A percentile compares a stretch with the other conserved stretches of the same genome.
These are phyloP conservation scores for Chaetomium olivaceum DNA, from an alignment of 2,329 filamentous ascomycete species.

Conservation along the genomic window DNA sequence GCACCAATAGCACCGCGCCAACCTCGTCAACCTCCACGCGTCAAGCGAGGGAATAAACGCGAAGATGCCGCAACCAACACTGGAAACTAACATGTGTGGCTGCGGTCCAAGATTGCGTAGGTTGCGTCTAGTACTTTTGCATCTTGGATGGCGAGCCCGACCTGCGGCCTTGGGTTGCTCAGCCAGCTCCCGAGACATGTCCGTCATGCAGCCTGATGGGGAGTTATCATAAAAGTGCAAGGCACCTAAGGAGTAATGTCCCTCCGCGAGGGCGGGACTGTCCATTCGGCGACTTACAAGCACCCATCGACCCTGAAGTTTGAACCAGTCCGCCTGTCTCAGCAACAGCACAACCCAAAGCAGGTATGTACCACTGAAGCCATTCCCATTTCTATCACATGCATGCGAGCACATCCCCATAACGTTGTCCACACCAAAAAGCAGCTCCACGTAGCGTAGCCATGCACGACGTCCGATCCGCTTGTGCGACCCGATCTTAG, in stretches of 20 bases:
- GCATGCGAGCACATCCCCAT: background rate
- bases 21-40: background rate
- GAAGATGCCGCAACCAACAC: background rate
- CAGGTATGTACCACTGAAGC: background rate
- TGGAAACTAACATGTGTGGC: background rate
- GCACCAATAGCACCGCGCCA: constrained; percentile 10
- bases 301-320: background rate
- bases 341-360: background rate
- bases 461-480: background rate
- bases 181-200: background rate
- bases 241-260: background rate
- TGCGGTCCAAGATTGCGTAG: background rate
- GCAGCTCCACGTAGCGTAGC: background rate
- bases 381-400: background rate
- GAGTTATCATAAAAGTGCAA: background rate
- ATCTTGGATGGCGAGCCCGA: background rate
- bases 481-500: background rate
- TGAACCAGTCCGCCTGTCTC: background rate
- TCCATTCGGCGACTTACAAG: background rate
- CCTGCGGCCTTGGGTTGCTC: background rate
- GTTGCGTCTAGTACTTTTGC: background rate
- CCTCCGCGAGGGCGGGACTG: background rate
- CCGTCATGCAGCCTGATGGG: background rate
- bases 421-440: too few species aligned
- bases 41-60: constrained; percentile 4